phyloP scores from a whole-genome alignment of 2,329 filamentous ascomycete species.

The Eutypella sp. region DNA sequence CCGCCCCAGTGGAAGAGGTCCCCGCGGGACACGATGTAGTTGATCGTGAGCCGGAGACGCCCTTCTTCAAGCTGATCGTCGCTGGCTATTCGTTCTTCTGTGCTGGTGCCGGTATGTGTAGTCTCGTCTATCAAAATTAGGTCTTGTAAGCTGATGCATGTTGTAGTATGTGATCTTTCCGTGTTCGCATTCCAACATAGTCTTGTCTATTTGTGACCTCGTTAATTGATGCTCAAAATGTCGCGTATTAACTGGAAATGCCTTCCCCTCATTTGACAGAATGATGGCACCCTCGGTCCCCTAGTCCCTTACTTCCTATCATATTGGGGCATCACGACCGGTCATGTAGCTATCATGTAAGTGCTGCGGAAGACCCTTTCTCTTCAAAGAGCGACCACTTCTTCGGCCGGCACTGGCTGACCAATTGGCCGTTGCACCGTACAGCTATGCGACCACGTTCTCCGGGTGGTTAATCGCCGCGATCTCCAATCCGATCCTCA shows the following conservation, averaged over 20 bases:
- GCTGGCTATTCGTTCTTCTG: constrained; percentile 61
- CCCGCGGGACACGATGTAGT: constrained; percentile 9
- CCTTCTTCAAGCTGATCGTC: constrained; percentile 45
- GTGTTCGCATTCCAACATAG: too few relatives aligned
- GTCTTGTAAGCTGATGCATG: background rate
- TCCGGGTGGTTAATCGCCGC: constrained; percentile 56
- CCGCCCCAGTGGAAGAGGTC: constrained; percentile 9
- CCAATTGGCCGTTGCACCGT: too few relatives aligned
- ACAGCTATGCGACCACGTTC: constrained; percentile 52
- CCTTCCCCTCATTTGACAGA: constrained; percentile 28
- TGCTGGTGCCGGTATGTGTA: constrained; percentile 41
- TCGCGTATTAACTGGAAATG: too few relatives aligned
- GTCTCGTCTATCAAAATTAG: too few relatives aligned
- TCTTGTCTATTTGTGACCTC: too few relatives aligned
- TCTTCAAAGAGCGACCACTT: background rate
- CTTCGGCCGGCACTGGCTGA: background rate
- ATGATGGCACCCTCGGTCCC: constrained; percentile 60
- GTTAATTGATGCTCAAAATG: too few relatives aligned
- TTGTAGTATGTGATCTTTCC: background rate
- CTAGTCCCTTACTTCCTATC: constrained; percentile 58
- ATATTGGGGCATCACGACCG: constrained; percentile 40
- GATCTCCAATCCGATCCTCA: constrained; percentile 48
- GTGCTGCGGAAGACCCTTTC: too few relatives aligned
- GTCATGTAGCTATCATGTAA: constrained; percentile 26
- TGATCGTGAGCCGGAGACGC: constrained; percentile 16